phyloP scores from a whole-genome alignment of 2,329 filamentous ascomycete genomes.

The Neocatenulostroma microsporum region DNA sequence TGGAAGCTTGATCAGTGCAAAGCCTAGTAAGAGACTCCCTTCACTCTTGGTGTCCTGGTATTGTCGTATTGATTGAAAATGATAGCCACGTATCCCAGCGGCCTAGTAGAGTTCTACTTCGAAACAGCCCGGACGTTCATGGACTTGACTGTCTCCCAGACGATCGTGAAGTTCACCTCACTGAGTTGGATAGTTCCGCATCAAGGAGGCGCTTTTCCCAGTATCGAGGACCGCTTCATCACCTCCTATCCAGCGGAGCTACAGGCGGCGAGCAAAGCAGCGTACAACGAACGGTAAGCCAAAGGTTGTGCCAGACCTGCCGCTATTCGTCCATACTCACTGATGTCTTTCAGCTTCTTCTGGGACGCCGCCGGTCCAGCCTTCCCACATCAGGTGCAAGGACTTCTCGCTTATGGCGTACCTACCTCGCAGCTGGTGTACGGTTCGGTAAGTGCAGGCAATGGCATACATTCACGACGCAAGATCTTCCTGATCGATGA shows the following conservation, averaged over 20 bases:
- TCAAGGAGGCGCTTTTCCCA: conserved; percentile 36
- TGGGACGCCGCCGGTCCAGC: conserved; percentile 34
- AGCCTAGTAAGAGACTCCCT: conserved; percentile 18
- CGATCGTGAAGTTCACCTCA: conserved; percentile 35
- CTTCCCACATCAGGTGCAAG: conserved; percentile 31
- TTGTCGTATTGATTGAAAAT: too few relatives aligned
- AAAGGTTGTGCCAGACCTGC: too few relatives aligned
- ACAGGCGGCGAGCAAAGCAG: conserved; percentile 17
- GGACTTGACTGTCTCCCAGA: conserved; percentile 39
- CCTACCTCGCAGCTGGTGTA: conserved; percentile 29
- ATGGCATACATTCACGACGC: background rate
- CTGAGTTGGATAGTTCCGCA: conserved; percentile 42
- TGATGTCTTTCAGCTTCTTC: conserved; percentile 21
- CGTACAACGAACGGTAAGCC: conserved; percentile 2
- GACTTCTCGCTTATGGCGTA: conserved; percentile 27
- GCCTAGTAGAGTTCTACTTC: conserved; percentile 43
- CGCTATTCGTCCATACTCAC: background rate
- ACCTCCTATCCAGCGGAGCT: conserved; percentile 22
- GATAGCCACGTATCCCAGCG: conserved; percentile 26
- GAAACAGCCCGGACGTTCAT: conserved; percentile 41
- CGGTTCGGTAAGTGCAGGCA: conserved; percentile 26
- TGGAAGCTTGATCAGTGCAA: conserved; percentile 13
- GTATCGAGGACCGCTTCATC: conserved; percentile 36
- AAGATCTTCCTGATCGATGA: background rate
- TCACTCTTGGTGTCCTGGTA: background rate